A percentile compares a stretch with the other conserved stretches of the same genome.
These are phyloP conservation scores for Geotrichum australiense DNA, from an alignment of 1,139 yeast species.

Conservation along the genomic window DNA sequence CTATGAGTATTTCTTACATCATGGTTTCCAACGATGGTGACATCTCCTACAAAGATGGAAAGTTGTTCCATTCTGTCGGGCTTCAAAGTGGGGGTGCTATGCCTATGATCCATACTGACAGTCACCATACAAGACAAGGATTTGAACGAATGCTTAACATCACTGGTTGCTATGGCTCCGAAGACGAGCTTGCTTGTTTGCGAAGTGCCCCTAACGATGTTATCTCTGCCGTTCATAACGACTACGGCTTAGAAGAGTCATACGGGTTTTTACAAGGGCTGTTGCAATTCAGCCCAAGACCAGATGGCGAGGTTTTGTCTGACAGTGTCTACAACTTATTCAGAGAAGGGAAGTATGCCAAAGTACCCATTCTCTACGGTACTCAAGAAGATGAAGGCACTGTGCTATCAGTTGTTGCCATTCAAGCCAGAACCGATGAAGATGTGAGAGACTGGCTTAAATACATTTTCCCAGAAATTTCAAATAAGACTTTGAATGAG, in stretches of 20 bases:
- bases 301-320: slow-evolving; percentile 20
- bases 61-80: slow-evolving; percentile 30
- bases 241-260: not conserved
- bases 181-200: slow-evolving; percentile 17
- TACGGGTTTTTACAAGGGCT: slow-evolving; percentile 10
- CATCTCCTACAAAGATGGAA: slow-evolving; percentile 20
- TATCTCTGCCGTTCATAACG: slow-evolving; percentile 19
- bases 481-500: not conserved
- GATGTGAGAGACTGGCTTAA: slow-evolving; percentile 1
- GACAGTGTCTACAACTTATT: slow-evolving; percentile 16
- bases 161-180: slow-evolving; percentile 20
- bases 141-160: slow-evolving; percentile 14
- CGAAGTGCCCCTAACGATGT: slow-evolving; percentile 11
- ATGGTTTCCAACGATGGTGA: slow-evolving; percentile 26
- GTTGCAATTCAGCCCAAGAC: slow-evolving; percentile 22
- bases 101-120: not conserved
- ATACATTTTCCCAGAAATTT: not conserved
- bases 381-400: slow-evolving; percentile 22
- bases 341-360: slow-evolving; percentile 17
- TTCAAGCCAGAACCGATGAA: slow-evolving; percentile 1
- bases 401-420: slow-evolving; percentile 7
- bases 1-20: slow-evolving; percentile 30
- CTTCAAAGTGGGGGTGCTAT: slow-evolving; percentile 17
- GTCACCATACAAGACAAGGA: slow-evolving; percentile 6
- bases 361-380: slow-evolving; percentile 20